phyloP scores from a whole-genome alignment of 1,139 yeast species.

The Torulaspora globosa region DNA sequence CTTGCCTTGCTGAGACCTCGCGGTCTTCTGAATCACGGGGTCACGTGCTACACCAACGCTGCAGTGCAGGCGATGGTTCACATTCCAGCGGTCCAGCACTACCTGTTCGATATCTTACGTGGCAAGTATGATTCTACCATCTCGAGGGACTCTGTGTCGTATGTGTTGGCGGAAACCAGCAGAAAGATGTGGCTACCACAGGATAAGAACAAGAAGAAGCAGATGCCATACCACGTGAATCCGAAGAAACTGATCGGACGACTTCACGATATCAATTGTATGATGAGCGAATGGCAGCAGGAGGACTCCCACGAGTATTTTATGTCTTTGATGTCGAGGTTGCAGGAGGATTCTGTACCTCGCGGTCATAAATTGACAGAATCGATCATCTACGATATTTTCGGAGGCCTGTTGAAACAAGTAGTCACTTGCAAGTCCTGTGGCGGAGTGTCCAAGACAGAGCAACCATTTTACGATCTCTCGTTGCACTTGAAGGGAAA shows the following conservation, averaged over 20 bases:
- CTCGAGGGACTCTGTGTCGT: conserved; percentile 59
- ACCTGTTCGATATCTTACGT: conserved; percentile 58
- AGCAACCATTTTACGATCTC: conserved; percentile 90
- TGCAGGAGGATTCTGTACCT: conserved; percentile 91
- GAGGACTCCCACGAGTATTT: conserved; percentile 97
- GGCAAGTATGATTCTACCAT: conserved; percentile 49
- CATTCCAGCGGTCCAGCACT: conserved; percentile 86
- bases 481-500: conserved; percentile 61
- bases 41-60: conserved; percentile 93
- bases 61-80: conserved; percentile 89
- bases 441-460: conserved; percentile 76
- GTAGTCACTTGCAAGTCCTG: conserved; percentile 79
- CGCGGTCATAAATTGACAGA: conserved; percentile 76
- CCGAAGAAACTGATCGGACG: conserved; percentile 72
- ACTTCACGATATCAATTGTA: conserved; percentile 81
- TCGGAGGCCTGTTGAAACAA: conserved; percentile 87
- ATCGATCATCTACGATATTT: conserved; percentile 83
- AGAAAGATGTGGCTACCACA: conserved; percentile 57
- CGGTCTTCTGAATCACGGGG: conserved; percentile 87
- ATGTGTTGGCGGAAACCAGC: conserved; percentile 67
- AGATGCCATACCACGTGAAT: conserved; percentile 48
- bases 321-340: conserved; percentile 80
- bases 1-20: conserved; percentile 51
- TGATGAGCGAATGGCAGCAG: conserved; percentile 97
- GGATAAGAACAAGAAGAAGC: conserved; percentile 37